Base-by-base conservation (phyloP, 257 asterid genomes). In the Eucommia ulmoides region DNA sequence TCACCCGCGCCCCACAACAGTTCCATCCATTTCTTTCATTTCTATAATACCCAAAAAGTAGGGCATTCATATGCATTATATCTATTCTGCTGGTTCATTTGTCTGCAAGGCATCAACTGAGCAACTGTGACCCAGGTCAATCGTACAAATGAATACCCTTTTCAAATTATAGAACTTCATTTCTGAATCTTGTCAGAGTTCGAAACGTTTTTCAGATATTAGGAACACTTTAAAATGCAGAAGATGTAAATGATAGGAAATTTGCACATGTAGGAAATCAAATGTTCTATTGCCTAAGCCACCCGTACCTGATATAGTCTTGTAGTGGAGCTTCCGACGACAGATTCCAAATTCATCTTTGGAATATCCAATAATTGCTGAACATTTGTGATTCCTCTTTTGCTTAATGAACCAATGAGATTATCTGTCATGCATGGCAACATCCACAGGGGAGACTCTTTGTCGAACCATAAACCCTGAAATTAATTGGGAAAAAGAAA, bases 361-460 rank as follows among this genome's bases (percentile, higher is more conserved):
- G 94, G 69, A 68, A 67, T 66, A 55, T 75, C 83, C 49, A 89
- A 63, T 47, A 89, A 69, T 69, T 89, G 96, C 70, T 59, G 74
- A 69, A 89, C 64, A 50, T 68, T 80, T 49, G 46, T 52, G 63
- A 85, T 67, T 61, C 81, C 92, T 62, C 69, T 81, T 67, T 82
- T 80, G 50, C 63, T 53, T 64, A 89, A 59, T 51, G 70, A 64
- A 59, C 56, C 66, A 54, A 78, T 52, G 24, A 89, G 85, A 64
- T 81, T 93, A 49, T 73, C 77, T 4, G 83, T 85, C 94, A 89
- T 82, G 73, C 81, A 76, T 44, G 98, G 86, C 56, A 89, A 70
- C 96, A 89, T 89, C 96, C 88, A 58, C 20, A 89, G 61, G 23
- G 94, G 64, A 23, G 98, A 82, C 66, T 69, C 80, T 52, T 54